Evolutionary conservation across 345 rosid species (phyloP).

Genomic region (Camelina neglecta): DNA sequence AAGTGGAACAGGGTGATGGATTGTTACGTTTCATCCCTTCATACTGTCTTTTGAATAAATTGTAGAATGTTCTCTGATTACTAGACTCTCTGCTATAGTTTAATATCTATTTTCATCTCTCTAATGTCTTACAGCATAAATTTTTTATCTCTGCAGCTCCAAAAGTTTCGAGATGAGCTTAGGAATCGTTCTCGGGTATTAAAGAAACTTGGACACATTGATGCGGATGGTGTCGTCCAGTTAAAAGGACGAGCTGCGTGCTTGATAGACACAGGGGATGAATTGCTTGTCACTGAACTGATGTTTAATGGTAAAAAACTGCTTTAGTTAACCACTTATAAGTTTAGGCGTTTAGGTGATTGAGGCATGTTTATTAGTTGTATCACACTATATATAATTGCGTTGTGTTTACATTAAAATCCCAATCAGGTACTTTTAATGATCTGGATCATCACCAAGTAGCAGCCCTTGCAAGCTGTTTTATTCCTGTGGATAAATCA

Average conservation of each 20-base stretch:
- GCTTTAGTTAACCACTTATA: constrained; percentile 17
- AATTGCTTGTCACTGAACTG: constrained; percentile 94
- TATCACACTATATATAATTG: constrained; percentile 10
- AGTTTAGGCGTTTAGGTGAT: constrained; percentile 23
- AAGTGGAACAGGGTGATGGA: not conserved
- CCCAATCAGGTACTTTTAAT: constrained; percentile 81
- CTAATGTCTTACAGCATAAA: constrained; percentile 22
- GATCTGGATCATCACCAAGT: constrained; percentile 97
- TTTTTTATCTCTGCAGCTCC: constrained; percentile 62
- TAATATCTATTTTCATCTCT: constrained; percentile 15
- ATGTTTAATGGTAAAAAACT: constrained; percentile 84
- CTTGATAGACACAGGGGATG: constrained; percentile 99
- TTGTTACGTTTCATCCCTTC: not conserved
- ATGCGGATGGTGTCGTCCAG: constrained; percentile 87
- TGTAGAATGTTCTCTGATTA: not conserved
- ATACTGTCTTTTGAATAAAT: too few relatives aligned
- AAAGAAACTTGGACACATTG: constrained; percentile 93
- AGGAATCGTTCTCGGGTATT: constrained; percentile 90
- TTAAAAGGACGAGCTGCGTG: constrained; percentile 98
- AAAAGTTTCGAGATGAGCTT: constrained; percentile 93
- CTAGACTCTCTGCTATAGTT: constrained; percentile 9
- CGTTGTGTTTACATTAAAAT: constrained; percentile 21
- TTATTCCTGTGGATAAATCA: constrained; percentile 97
- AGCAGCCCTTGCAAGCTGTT: constrained; percentile 98
- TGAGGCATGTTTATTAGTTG: constrained; percentile 2